These are phyloP conservation scores for Daedaleopsis sinensis DNA, from an alignment of 768 basidiomycete genomes.

Conservation along the genomic window DNA sequence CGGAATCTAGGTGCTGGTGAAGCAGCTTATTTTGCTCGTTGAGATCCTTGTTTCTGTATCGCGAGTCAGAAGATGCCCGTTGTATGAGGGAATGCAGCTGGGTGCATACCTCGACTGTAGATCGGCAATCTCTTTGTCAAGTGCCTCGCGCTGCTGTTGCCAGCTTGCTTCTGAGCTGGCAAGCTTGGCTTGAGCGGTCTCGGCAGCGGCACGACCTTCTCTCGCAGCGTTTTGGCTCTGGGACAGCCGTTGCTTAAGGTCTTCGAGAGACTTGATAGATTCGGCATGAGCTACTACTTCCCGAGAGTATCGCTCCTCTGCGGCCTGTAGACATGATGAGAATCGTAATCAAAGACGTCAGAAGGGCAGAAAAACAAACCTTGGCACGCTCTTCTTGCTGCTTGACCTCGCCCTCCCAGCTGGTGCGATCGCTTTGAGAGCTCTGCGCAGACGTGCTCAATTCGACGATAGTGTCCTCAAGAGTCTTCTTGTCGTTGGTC, in stretches of 20 bases:
- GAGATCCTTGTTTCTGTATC: constrained; percentile 68
- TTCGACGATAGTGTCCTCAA: constrained; percentile 84
- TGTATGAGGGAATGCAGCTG: neutral
- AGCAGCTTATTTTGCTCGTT: constrained; percentile 74
- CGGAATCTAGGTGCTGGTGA: constrained; percentile 83
- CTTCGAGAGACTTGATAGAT: constrained; percentile 71
- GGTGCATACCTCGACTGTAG: constrained; percentile 63
- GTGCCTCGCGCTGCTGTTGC: constrained; percentile 73
- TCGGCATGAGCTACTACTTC: constrained; percentile 89
- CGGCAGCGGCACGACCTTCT: constrained; percentile 61
- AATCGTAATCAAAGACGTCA: neutral
- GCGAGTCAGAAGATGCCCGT: no score
- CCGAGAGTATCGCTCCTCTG: constrained; percentile 78
- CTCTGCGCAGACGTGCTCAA: constrained; percentile 74
- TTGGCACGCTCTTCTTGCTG: constrained; percentile 70
- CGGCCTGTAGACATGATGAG: constrained; percentile 37
- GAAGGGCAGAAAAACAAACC: constrained; percentile 38
- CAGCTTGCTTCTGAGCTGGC: constrained; percentile 75
- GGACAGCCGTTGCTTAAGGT: constrained; percentile 63
- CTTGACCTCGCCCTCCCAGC: constrained; percentile 67
- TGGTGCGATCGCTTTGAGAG: constrained; percentile 62
- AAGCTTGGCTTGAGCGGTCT: constrained; percentile 78
- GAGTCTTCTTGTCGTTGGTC: constrained; percentile 75
- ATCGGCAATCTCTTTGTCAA: constrained; percentile 79
- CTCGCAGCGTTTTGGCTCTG: constrained; percentile 54